phyloP scores from a whole-genome alignment of 192 early-diverging fungal species.

The Backusella circina region DNA sequence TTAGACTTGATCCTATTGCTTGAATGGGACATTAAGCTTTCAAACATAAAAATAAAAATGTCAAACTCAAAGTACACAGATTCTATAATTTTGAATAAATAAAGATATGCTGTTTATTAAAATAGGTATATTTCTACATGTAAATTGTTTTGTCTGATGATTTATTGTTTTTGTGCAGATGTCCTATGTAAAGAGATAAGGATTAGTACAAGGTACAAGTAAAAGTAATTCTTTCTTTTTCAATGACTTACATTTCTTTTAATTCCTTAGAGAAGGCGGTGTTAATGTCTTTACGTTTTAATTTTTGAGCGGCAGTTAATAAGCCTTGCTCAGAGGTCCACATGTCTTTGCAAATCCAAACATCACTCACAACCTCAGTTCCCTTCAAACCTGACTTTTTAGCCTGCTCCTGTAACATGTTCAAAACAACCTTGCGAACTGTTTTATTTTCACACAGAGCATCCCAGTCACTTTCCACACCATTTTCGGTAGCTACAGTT shows the following conservation, averaged over 20 bases:
- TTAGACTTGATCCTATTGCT: background rate
- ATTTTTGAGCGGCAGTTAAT: slow-evolving; percentile 91
- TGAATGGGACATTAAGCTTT: background rate
- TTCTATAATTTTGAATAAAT: background rate
- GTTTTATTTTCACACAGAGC: slow-evolving; percentile 51
- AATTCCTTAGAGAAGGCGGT: slow-evolving; percentile 57
- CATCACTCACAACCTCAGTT: slow-evolving; percentile 69
- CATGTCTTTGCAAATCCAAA: slow-evolving; percentile 67
- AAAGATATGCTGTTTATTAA: background rate
- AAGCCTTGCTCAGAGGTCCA: slow-evolving; percentile 87
- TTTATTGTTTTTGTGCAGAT: background rate
- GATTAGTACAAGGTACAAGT: background rate
- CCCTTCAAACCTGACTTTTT: slow-evolving; percentile 63
- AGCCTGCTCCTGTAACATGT: slow-evolving; percentile 49
- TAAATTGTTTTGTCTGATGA: background rate
- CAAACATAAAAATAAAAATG: background rate
- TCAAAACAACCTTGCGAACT: slow-evolving; percentile 45
- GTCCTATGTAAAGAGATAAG: background rate
- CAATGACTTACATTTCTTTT: slow-evolving; percentile 42
- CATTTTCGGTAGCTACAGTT: slow-evolving; percentile 42
- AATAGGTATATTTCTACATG: background rate
- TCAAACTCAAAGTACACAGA: background rate
- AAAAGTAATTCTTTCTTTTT: background rate
- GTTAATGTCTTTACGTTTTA: slow-evolving; percentile 77
- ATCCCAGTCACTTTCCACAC: slow-evolving; percentile 43